These are phyloP conservation scores for Phytophthora parvispora DNA, from an alignment of 352 stramenopile species.

Conservation along the genomic window DNA sequence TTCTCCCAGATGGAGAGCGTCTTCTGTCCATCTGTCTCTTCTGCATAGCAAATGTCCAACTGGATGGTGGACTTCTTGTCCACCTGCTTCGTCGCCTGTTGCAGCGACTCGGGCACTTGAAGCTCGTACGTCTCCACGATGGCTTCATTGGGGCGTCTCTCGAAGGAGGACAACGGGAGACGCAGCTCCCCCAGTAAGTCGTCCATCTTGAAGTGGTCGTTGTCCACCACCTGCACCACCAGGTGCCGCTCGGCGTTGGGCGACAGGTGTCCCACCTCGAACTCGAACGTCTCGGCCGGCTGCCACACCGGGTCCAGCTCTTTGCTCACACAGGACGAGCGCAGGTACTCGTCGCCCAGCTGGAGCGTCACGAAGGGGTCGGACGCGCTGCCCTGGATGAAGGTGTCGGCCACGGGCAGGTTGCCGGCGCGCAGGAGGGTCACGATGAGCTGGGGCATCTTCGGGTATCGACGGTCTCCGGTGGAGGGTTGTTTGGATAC, in stretches of 20 bases:
- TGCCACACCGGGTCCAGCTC: constrained; percentile 76
- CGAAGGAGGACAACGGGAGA: constrained; percentile 63
- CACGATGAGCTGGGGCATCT: constrained; percentile 75
- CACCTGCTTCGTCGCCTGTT: constrained; percentile 41
- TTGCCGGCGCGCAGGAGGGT: constrained; percentile 73
- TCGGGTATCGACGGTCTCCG: neutral
- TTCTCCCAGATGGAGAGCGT: constrained; percentile 79
- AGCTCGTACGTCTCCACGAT: constrained; percentile 65
- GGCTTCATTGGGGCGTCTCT: constrained; percentile 55
- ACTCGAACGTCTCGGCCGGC: constrained; percentile 80
- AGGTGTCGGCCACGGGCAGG: constrained; percentile 73
- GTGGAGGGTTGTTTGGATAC: constrained; percentile 16
- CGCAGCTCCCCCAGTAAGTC: constrained; percentile 66
- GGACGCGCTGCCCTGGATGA: constrained; percentile 61
- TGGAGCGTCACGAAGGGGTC: constrained; percentile 81
- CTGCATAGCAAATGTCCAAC: constrained; percentile 37
- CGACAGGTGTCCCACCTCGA: constrained; percentile 56
- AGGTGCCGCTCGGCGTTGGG: constrained; percentile 46
- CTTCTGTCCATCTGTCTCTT: constrained; percentile 64
- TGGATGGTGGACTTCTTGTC: constrained; percentile 60
- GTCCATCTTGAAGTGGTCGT: constrained; percentile 74
- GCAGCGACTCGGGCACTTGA: constrained; percentile 52
- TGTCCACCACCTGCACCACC: constrained; percentile 69
- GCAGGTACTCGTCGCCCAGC: constrained; percentile 57
- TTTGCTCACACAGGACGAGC: constrained; percentile 60